Evolutionary conservation across 1,139 yeast species (phyloP), one percentile per base, ranked within the genome.

Genomic region (Saccharomyces uvarum): DNA sequence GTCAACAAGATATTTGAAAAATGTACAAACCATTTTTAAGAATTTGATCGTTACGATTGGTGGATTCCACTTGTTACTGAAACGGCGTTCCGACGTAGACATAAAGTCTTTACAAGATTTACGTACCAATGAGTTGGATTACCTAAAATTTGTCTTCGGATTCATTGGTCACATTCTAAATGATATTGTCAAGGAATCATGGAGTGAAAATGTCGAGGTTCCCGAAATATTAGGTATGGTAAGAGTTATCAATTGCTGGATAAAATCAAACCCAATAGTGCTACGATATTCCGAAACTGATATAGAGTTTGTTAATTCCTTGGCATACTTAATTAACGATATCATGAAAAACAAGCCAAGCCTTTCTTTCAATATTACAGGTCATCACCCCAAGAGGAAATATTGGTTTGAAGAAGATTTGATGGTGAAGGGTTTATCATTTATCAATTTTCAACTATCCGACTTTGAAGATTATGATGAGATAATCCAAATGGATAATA

Each of bases 381-480:
- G 57, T n/a, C 57, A 61, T 28, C 68, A 72, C 47, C 78, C 79
- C 14, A 59, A 66, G n/a, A 74, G 91, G 66, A 65, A 69, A 1
- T 79, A 82, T 59, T 79, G 78, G 55, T 85, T 84, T 62, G 69
- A 73, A 47, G 93, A 86, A 61, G 95, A 86, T 70, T 81, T 84
- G 8, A 70, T 76, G 14, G 72, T 83, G 57, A 80, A 80, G 57
- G 90, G 84, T 56, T 84, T 82, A 61, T 72, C 74, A 52, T 76
- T 84, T 2, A 73, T 85, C 29, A 77, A 76, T 44, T 78, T 72
- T 61, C 78, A 77, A 56, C 74, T 84, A 56, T 76, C 76, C 53
- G 90, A 84, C 65, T 85, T 84, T 63, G 75, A 82, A 59, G 88
- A 84, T 63, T 26, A 41, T 33, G 49, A 51, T 41, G 75, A 75